A percentile compares a stretch with the other conserved stretches of the same genome.
phyloP scores from a whole-genome alignment of 164 flowering plant genomes.

The Protea cynaroides region DNA sequence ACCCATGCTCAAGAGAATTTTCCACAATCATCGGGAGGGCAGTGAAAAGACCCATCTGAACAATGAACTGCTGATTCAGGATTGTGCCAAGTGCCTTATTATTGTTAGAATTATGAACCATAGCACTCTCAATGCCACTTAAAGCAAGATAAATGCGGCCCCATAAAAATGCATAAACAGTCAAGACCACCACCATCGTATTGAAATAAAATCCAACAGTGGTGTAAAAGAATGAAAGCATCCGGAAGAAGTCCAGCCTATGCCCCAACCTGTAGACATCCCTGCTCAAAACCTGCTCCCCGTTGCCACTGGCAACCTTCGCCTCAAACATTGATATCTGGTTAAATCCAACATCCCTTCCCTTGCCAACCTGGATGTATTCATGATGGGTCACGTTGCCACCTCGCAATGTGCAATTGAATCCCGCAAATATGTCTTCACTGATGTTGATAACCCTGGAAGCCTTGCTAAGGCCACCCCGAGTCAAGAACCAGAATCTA shows the following conservation, averaged over 20 bases:
- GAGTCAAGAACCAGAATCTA: slow-evolving; percentile 79
- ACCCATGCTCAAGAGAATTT: slow-evolving; percentile 78
- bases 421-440: no score
- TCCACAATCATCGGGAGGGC: slow-evolving; percentile 93
- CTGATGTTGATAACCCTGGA: slow-evolving; percentile 86
- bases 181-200: slow-evolving; percentile 69
- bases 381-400: slow-evolving; percentile 22
- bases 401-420: slow-evolving; percentile 28
- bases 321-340: slow-evolving; percentile 89
- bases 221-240: slow-evolving; percentile 84
- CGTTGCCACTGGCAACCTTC: slow-evolving; percentile 88
- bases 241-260: slow-evolving; percentile 84
- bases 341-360: no score
- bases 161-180: slow-evolving; percentile 81
- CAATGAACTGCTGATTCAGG: slow-evolving; percentile 74
- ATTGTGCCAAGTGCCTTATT: slow-evolving; percentile 66
- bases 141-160: slow-evolving; percentile 85
- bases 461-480: slow-evolving; percentile 97
- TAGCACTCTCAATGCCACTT: slow-evolving; percentile 66
- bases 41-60: slow-evolving; percentile 87
- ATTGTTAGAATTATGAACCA: slow-evolving; percentile 26
- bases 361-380: no score
- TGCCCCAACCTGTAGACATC: slow-evolving; percentile 91
- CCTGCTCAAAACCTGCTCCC: slow-evolving; percentile 42
- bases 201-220: slow-evolving; percentile 82